Evolutionary conservation across 768 basidiomycete species (phyloP), one percentile per base, ranked within the genome.

Genomic region (Termitomyces sp.): DNA sequence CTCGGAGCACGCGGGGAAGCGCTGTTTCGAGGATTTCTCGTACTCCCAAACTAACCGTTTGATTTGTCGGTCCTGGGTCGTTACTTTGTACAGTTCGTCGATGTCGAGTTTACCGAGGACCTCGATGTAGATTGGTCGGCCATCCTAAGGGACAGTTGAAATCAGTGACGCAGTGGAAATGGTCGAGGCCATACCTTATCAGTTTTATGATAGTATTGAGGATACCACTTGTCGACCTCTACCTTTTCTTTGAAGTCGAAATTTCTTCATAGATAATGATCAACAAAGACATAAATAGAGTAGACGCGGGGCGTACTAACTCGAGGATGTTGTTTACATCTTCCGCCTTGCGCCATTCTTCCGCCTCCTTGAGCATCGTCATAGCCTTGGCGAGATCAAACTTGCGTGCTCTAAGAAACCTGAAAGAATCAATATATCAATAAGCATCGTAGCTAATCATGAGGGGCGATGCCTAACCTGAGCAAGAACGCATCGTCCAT

Each of bases 61-160:
- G 60, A 97, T 81, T 70, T 89, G 91, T 53, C 95, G 88, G 54
- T 98, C 93, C 64, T 80, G 84, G 2, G 91, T 89, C 9, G 96
- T 98, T 60, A 85, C 74, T 3, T 75, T 73, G 73, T 94, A 91
- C 48, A 99, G 84, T 35, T 85, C 87, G 64, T 75, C 81, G 67
- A 97, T 80, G 75, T 98, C 91, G 66, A 98, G 83, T 63, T 86
- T 84, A 61, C 94, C 94, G 42, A 98, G 85, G 30, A 85, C 86
- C 71, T 99, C 94, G 66, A 99, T 84, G 80, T 98, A 99, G 64
- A 99, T 72, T 9, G 97, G 97, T 56, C 95, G 86, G 19, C 96
- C 96, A 63, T 97, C 94, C 91, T 94, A 65, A 10, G 19, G 7
- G 51, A 28, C 11, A 49, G 35, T 1, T 23, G 53, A 40, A 46